A percentile compares a stretch with the other conserved stretches of the same genome.
Evolutionary conservation across 495 filamentous ascomycete genomes (phyloP).

Genomic region (Polyplosphaeria fusca): DNA sequence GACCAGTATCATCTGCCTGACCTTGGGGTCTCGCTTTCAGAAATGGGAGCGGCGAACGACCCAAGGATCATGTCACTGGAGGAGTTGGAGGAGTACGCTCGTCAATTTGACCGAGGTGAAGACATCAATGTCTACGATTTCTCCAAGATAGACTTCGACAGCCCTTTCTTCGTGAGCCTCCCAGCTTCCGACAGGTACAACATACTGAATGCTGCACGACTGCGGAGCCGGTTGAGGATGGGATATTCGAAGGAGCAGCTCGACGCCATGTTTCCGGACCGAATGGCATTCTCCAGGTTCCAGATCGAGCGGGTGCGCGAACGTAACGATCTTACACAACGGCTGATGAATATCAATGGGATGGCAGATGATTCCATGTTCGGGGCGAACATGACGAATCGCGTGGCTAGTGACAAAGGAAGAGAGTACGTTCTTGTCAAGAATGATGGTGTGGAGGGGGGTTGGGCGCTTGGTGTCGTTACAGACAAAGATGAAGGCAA

Average conservation of each 20-base stretch:
- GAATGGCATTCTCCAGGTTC: constrained; percentile 96
- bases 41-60: constrained; percentile 87
- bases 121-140: constrained; percentile 99
- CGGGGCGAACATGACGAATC: constrained; percentile 55
- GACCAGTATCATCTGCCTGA: constrained; percentile 94
- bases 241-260: constrained; percentile 94
- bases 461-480: constrained; percentile 95
- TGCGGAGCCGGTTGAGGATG: constrained; percentile 87
- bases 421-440: constrained; percentile 94
- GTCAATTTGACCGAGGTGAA: constrained; percentile 87
- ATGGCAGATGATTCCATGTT: constrained; percentile 72
- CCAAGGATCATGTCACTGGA: constrained; percentile 91
- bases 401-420: constrained; percentile 85
- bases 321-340: constrained; percentile 90
- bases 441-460: constrained; percentile 89
- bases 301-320: constrained; percentile 92
- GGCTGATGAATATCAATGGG: constrained; percentile 90
- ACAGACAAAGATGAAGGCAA: constrained; percentile 71
- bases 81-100: constrained; percentile 87
- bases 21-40: constrained; percentile 66
- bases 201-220: constrained; percentile 86
- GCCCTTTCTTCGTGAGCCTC: constrained; percentile 85
- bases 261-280: constrained; percentile 91
- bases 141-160: constrained; percentile 95
- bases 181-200: constrained; percentile 92